Base-by-base conservation (phyloP, 345 rosid species). In the Reutealis trisperma region DNA sequence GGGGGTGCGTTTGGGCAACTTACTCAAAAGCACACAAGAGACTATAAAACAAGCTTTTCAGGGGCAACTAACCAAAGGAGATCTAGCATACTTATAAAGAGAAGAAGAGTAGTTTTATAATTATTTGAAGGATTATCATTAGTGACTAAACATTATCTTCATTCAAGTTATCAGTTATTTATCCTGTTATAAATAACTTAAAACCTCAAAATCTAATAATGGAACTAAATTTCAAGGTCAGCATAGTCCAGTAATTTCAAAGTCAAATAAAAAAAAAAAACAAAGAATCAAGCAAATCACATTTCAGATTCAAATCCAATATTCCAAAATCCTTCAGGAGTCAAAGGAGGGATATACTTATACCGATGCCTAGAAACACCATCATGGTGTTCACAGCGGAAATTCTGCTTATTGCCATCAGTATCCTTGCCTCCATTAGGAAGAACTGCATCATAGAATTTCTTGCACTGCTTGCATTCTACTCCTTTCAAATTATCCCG, bases 281-380 rank as follows among this genome's bases (percentile, higher is more conserved):
- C 1, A 27, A 27, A 27, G 1, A 60, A 19, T 74, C 47, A 41
- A 78, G 54, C 67, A 45, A 63, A 75, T 86, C 89, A 95, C 88
- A 90, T 90, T 85, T 95, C 98, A 52, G 98, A 92, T 78, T 95
- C 98, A 82, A 93, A 93, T 42, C 98, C 97, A 65, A 95, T 93
- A 79, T 93, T 92, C 98, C 98, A 93, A 84, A 95, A 95, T 41
- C 97, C 99, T 77, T 93, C 99, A 30, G 98, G 98, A 69, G 98
- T 93, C 85, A 89, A 34, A 34, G 98, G 98, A 82, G 98, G 99
- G 60, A 82, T 83, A 67, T 89, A 89, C 82, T 72, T 92, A n/a
- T 90, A 92, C 71, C 97, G 90, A 88, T 93, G 98, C 88, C 98
- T 78, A 69, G 99, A 95, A 75, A 92, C 96, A 71, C 96, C 98